Evolutionary conservation across 495 filamentous ascomycete genomes (phyloP).

Genomic region (Cercophora newfieldiana): DNA sequence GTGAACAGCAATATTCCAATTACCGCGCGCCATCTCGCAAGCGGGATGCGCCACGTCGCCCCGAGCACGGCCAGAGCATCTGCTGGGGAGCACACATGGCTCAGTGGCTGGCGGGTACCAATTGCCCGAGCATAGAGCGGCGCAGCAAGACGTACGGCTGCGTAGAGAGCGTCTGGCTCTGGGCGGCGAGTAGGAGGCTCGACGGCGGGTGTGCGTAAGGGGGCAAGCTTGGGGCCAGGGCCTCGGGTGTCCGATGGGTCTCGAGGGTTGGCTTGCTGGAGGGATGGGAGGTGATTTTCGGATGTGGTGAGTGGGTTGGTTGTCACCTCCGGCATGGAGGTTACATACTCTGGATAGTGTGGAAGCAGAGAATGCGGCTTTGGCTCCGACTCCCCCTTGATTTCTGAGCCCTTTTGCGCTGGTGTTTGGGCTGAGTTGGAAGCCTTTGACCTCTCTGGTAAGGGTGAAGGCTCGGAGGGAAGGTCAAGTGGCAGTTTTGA

Average conservation of each 20-base stretch:
- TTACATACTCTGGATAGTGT: slow-evolving; percentile 12
- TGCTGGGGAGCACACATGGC: slow-evolving; percentile 11
- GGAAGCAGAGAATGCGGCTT: slow-evolving; percentile 22
- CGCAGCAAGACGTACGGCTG: slow-evolving; percentile 21
- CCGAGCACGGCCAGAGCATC: slow-evolving; percentile 24
- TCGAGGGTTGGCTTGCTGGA: not conserved
- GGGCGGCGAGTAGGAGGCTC: not conserved
- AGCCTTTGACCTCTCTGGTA: not conserved
- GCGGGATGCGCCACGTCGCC: slow-evolving; percentile 26
- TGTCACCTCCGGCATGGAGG: not conserved
- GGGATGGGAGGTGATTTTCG: not conserved
- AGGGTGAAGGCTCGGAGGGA: slow-evolving; percentile 2
- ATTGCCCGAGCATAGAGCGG: slow-evolving; percentile 27
- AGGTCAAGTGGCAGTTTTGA: slow-evolving; percentile 7
- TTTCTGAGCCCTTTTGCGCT: not conserved
- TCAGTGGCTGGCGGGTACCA: slow-evolving; percentile 19
- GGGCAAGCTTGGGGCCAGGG: not conserved
- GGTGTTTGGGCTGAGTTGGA: not conserved
- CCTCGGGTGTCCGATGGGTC: not conserved
- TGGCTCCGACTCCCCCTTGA: not conserved
- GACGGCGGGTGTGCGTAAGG: not conserved
- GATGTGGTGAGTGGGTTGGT: not conserved
- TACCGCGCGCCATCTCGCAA: slow-evolving; percentile 21
- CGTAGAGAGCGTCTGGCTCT: slow-evolving; percentile 22
- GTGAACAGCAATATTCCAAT: slow-evolving; percentile 26